Conservation (phyloP, 345 rosid species). For the Bruguiera parviflora region DNA sequence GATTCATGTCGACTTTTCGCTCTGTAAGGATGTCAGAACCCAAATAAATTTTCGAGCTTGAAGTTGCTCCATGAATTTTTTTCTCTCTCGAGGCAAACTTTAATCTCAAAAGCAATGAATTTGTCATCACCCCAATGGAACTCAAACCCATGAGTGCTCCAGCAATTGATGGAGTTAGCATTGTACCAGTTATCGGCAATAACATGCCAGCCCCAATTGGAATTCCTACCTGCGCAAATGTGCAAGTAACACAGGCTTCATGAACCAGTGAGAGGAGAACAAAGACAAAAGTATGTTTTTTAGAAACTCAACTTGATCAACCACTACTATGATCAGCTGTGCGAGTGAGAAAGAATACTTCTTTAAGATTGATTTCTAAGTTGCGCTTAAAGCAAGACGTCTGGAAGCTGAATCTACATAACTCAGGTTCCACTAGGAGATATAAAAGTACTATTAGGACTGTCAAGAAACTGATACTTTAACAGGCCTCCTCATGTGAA, state of each 20-base stretch:
- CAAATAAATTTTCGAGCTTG: neutral
- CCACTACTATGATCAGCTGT: too few relatives aligned
- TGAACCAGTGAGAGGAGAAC: too few relatives aligned
- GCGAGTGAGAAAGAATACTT: too few relatives aligned
- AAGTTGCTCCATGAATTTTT: slow-evolving; percentile 16
- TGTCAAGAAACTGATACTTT: too few relatives aligned
- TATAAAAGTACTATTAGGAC: too few relatives aligned
- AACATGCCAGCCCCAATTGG: slow-evolving; percentile 90
- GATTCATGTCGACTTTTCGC: slow-evolving; percentile 22
- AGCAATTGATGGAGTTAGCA: slow-evolving; percentile 90
- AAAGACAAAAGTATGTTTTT: too few relatives aligned
- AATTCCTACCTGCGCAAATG: slow-evolving; percentile 59
- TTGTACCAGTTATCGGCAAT: slow-evolving; percentile 78
- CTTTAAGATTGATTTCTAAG: too few relatives aligned
- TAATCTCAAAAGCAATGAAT: slow-evolving; percentile 71
- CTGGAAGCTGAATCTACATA: too few relatives aligned
- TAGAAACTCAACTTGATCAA: too few relatives aligned
- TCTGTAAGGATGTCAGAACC: slow-evolving; percentile 25
- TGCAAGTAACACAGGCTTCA: slow-evolving; percentile 1
- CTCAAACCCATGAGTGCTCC: slow-evolving; percentile 98
- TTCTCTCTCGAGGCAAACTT: slow-evolving; percentile 50
- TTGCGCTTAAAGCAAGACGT: too few relatives aligned
- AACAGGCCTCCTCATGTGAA: too few relatives aligned
- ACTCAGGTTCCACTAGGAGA: too few relatives aligned
- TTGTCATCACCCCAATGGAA: slow-evolving; percentile 90